These are phyloP conservation scores for Colletotrichum costaricense DNA, from an alignment of 2,329 filamentous ascomycete genomes.

Conservation along the genomic window DNA sequence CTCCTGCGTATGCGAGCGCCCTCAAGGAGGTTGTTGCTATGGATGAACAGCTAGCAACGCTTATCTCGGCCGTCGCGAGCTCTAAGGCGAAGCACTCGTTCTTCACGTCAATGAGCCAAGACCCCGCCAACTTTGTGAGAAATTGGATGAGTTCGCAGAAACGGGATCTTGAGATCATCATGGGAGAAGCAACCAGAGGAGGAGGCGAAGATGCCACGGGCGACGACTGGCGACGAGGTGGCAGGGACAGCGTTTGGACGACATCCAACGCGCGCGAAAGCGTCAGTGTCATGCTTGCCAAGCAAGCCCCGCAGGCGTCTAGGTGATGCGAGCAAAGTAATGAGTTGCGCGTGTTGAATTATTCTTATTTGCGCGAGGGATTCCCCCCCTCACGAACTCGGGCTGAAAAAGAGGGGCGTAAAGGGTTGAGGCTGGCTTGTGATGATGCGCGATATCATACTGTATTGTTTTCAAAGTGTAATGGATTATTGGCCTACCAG, in stretches of 20 bases:
- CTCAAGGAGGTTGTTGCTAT: conserved; percentile 81
- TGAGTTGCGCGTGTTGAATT: background rate
- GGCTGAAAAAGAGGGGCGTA: background rate
- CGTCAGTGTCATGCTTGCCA: conserved; percentile 69
- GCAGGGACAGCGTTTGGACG: conserved; percentile 65
- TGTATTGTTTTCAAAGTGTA: background rate
- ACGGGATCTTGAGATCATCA: conserved; percentile 87
- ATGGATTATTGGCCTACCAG: background rate
- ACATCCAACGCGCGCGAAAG: conserved; percentile 71
- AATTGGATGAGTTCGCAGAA: conserved; percentile 94
- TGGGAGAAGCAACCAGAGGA: conserved; percentile 81
- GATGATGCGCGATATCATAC: background rate
- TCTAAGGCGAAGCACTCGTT: conserved; percentile 94
- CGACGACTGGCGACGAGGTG: conserved; percentile 77
- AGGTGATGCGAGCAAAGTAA: background rate
- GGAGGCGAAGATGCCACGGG: conserved; percentile 65
- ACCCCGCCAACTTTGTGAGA: conserved; percentile 85
- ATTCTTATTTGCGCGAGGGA: background rate
- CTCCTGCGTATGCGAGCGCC: conserved; percentile 76
- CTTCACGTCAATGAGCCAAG: conserved; percentile 80
- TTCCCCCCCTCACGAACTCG: background rate
- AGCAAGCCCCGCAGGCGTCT: conserved; percentile 50
- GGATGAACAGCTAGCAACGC: conserved; percentile 86
- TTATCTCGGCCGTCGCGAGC: conserved; percentile 84
- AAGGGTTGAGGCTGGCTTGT: background rate